Evolutionary conservation across 306 rosid species (phyloP).

Genomic region (Boehmeria nivea): DNA sequence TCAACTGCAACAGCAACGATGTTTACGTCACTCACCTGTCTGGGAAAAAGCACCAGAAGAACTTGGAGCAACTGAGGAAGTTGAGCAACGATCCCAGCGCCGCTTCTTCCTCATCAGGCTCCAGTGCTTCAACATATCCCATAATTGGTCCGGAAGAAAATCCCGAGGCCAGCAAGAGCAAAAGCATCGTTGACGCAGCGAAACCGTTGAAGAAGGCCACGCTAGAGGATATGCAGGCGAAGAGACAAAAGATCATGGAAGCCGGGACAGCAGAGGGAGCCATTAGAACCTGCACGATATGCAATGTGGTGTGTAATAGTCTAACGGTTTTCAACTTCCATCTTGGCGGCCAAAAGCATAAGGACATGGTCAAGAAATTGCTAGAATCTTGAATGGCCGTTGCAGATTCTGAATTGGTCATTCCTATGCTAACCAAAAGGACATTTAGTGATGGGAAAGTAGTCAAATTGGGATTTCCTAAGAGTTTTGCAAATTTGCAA

Average conservation of each 20-base stretch:
- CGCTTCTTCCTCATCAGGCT: too few relatives aligned
- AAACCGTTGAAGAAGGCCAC: slow-evolving; percentile 9
- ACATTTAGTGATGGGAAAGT: too few relatives aligned
- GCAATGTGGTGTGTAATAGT: slow-evolving; percentile 77
- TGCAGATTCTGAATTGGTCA: not conserved
- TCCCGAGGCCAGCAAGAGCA: slow-evolving; percentile 25
- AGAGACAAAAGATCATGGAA: slow-evolving; percentile 47
- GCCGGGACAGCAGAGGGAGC: slow-evolving; percentile 39
- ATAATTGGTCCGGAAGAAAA: slow-evolving; percentile 45
- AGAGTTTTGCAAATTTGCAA: too few relatives aligned
- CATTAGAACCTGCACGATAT: slow-evolving; percentile 40
- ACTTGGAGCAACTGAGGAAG: slow-evolving; percentile 32
- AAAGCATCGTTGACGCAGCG: slow-evolving; percentile 6
- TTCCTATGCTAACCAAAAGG: too few relatives aligned
- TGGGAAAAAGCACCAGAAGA: slow-evolving; percentile 68
- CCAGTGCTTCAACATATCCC: not conserved
- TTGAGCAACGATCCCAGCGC: slow-evolving; percentile 21
- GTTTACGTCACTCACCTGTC: slow-evolving; percentile 38
- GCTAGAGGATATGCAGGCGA: slow-evolving; percentile 37
- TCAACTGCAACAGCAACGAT: slow-evolving; percentile 52
- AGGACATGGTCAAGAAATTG: slow-evolving; percentile 42
- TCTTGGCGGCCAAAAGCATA: slow-evolving; percentile 62
- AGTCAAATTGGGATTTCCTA: too few relatives aligned
- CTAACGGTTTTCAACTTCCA: slow-evolving; percentile 37
- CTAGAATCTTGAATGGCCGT: slow-evolving; percentile 18